These are phyloP conservation scores for Athelia psychrophila DNA, from an alignment of 1,284 basidiomycete genomes.

Conservation along the genomic window DNA sequence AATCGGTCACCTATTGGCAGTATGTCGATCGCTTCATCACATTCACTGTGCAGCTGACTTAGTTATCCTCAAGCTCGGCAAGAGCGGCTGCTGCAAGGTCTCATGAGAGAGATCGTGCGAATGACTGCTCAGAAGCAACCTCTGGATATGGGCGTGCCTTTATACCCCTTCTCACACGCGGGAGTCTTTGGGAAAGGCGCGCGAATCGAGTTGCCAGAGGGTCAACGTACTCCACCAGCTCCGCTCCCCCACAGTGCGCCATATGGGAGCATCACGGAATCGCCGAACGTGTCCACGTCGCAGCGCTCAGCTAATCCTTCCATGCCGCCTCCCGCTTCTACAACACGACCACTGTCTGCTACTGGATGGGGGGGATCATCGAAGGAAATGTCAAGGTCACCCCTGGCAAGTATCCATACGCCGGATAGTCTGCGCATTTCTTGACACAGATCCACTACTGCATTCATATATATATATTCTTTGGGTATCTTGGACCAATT, in stretches of 20 bases:
- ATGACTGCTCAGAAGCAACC: constrained; percentile 76
- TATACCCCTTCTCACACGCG: constrained; percentile 75
- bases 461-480: too few relatives aligned
- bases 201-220: constrained; percentile 17
- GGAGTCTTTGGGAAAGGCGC: constrained; percentile 52
- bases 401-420: too few relatives aligned
- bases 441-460: too few relatives aligned
- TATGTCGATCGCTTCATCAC: constrained; percentile 48
- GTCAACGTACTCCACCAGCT: neutral
- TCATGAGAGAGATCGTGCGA: constrained; percentile 81
- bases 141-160: constrained; percentile 70
- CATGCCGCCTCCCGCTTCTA: neutral
- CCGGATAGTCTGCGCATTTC: too few relatives aligned
- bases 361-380: neutral
- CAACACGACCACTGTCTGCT: neutral
- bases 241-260: neutral
- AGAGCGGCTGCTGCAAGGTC: constrained; percentile 74
- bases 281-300: neutral
- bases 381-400: too few relatives aligned
- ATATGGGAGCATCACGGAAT: neutral
- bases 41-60: neutral
- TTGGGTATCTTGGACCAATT: too few relatives aligned
- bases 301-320: neutral
- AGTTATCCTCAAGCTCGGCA: constrained; percentile 56
- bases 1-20: constrained; percentile 77